Evolutionary conservation across 2,329 filamentous ascomycete species (phyloP), one percentile per base, ranked within the genome.

Genomic region (Septoria linicola): DNA sequence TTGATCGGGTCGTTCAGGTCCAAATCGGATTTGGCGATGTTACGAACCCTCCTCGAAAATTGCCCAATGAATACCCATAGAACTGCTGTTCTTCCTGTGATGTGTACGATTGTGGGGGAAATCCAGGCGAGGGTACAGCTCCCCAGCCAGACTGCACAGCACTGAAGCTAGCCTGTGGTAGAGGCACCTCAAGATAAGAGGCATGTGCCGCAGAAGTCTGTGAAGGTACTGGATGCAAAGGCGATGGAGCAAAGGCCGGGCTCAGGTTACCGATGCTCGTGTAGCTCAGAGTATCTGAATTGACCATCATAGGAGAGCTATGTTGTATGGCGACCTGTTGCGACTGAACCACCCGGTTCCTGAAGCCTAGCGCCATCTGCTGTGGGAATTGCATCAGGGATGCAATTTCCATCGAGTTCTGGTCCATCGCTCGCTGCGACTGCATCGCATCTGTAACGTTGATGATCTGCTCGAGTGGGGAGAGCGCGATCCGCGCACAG

Each of bases 381-480:
- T 68, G 67, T 14, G 75, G 73, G 53, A 71, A 76, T 30, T 75
- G 72, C 63, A 77, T 74, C 30, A 76, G 59, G 51, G 71, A 68
- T 2, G 71, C 68, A 54, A 75, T 72, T 7, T 74, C 72, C 51
- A 72, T 69, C 25, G 70, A 64, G 27, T 70, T 66, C 10, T 71
- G 66, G 41, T 71, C 69, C 59, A 73, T 72, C 21, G 67, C 64
- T 31, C 68, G 68, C 35, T 65, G 70, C 58, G 54, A 66, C 61
- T 68, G 89, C 73, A 88, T 81, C 17, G 83, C 80, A 58, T 85
- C 78, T 21, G 95, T 80, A 30, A 88, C 82, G 41, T 82, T 81
- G 39, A 89, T 84, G 63, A 96, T 96, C 66, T 93, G 86, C 69
- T 96, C 89, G 25, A 97, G 83, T 0, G 91, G 89, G 1, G 80